Evolutionary conservation across 306 rosid genomes (phyloP).

Genomic region (Ochetophila trinervis): DNA sequence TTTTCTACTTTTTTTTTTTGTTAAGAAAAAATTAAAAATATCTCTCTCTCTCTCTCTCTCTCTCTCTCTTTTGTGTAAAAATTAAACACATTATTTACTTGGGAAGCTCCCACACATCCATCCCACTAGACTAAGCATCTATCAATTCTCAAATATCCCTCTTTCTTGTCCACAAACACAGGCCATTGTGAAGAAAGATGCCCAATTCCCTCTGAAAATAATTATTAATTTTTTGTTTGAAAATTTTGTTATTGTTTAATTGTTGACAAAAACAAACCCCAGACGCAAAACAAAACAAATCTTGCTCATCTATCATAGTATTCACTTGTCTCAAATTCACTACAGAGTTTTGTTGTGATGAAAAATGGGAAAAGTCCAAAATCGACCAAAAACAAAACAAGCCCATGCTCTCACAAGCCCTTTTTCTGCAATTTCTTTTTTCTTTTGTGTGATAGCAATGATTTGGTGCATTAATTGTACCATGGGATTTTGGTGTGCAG

Average conservation of each 20-base stretch:
- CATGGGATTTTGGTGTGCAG: constrained; percentile 45
- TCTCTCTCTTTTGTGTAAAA: too few relatives aligned
- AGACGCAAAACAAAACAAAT: constrained; percentile 43
- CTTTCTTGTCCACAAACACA: constrained; percentile 43
- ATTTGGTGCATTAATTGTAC: constrained; percentile 51
- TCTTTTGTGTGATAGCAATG: constrained; percentile 37
- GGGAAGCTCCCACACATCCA: constrained; percentile 32
- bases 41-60: too few relatives aligned
- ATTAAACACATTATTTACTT: constrained; percentile 19
- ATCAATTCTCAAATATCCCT: constrained; percentile 48
- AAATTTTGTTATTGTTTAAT: constrained; percentile 14
- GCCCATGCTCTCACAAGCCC: constrained; percentile 49
- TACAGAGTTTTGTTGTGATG: constrained; percentile 20
- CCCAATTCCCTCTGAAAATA: constrained; percentile 1
- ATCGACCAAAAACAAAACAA: constrained; percentile 43
- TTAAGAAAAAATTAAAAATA: too few relatives aligned
- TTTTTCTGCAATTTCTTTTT: background rate
- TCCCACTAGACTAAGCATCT: constrained; percentile 33
- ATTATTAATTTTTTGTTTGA: background rate
- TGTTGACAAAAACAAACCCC: constrained; percentile 36
- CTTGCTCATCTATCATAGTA: constrained; percentile 53
- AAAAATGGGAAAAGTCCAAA: constrained; percentile 20
- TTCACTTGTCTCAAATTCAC: constrained; percentile 38
- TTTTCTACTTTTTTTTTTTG: constrained; percentile 4
- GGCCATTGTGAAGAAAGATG: constrained; percentile 1